A percentile compares a stretch with the other conserved stretches of the same genome.
Conservation (phyloP, 108 stramenopile species). For the Cyclotella distinguenda region DNA sequence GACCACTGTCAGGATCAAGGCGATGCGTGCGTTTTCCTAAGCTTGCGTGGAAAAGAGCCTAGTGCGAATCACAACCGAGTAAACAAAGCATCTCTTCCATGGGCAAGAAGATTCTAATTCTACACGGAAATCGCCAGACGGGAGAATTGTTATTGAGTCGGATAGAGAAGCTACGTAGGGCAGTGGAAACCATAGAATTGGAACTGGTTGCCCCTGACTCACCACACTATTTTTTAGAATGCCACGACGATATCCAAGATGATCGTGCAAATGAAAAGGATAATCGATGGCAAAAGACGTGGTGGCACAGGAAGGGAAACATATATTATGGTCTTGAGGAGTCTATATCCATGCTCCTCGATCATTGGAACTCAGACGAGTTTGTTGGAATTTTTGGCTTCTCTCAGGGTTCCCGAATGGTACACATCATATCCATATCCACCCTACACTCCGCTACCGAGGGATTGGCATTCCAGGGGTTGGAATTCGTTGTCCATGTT, state of each 20-base stretch:
- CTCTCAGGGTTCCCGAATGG: conserved; percentile 74
- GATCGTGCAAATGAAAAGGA: conserved; percentile 49
- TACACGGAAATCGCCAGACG: conserved; percentile 82
- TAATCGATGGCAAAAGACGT: conserved; percentile 41
- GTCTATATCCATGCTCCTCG: conserved; percentile 44
- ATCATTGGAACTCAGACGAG: conserved; percentile 39
- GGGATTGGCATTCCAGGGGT: conserved; percentile 46
- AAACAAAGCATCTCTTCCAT: background rate
- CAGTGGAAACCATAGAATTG: conserved; percentile 40
- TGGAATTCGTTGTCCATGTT: conserved; percentile 58
- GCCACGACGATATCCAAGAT: conserved; percentile 50
- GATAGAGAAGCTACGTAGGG: conserved; percentile 54
- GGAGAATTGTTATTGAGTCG: conserved; percentile 69
- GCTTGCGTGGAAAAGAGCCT: too few relatives aligned
- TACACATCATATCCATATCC: conserved; percentile 53
- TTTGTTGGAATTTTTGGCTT: conserved; percentile 77
- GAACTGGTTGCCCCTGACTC: conserved; percentile 70
- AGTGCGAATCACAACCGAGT: background rate
- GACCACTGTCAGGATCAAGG: too few relatives aligned
- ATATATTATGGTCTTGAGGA: conserved; percentile 60
- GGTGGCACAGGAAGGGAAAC: conserved; percentile 43
- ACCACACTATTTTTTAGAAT: conserved; percentile 47
- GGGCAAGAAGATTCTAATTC: conserved; percentile 40
- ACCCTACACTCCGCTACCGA: conserved; percentile 39
- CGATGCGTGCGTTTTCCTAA: too few relatives aligned